Evolutionary conservation across 345 rosid genomes (phyloP), one percentile per base, ranked within the genome.

Genomic region (Geranium brycei): DNA sequence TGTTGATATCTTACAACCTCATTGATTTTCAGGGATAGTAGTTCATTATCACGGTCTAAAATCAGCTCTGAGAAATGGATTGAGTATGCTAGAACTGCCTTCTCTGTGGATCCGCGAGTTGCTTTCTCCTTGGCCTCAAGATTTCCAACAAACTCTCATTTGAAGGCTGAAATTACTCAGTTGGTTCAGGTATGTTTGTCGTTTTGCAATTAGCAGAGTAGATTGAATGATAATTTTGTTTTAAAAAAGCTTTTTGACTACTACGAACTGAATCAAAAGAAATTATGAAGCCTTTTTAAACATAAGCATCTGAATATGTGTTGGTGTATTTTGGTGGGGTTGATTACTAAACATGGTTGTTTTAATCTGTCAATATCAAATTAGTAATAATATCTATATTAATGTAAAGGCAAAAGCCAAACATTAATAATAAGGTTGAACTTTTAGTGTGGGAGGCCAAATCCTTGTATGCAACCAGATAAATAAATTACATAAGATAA

Each of bases 61-160:
- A 73, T 87, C 59, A 85, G 85, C 75, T 51, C 96, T 63, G 97
- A 95, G 40, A 95, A 85, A 75, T 88, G 97, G 96, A 69, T 83
- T 60, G 99, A 91, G 71, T 69, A 81, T 78, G 95, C 92, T 60
- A 82, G 85, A 75, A 88, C 86, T 57, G 92, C 97, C 58, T 95
- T 95, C 74, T 72, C 84, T 31, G 97, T 95, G 67, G 97, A 95
- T 84, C 96, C 96, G 62, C 82, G 84, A 64, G 82, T 95, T 66
- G 96, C 96, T 64, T 59, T 95, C 58, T 87, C 88, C 69, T 76
- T 93, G 69, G 91, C 81, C 65, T 84, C 92, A 16, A 88, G 92
- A 70, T 93, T 93, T 75, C 91, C 92, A 32, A 71, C 95, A 66
- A 91, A 88, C 73, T 69, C 76, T 69, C 71, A 73, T 74, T 71